Evolutionary conservation across 2,329 filamentous ascomycete genomes (phyloP).

Genomic region (Colletotrichum neosansevieriae): DNA sequence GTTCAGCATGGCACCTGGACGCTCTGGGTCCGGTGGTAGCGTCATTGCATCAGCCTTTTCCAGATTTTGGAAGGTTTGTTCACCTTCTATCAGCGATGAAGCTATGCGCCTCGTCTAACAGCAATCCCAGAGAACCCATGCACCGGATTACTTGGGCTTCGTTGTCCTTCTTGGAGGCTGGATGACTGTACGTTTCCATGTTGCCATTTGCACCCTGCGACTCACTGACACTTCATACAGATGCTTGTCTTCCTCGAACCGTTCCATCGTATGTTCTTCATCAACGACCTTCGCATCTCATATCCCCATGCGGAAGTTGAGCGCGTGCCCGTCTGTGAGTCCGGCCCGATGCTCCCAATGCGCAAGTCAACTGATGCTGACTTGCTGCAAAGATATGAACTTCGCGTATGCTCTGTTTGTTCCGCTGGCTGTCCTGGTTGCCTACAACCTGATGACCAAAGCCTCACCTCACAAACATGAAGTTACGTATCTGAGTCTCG

Average conservation of each 20-base stretch:
- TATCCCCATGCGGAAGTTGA: conserved; percentile 89
- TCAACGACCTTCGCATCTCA: conserved; percentile 86
- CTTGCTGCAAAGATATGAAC: conserved; percentile 68
- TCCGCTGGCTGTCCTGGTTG: conserved; percentile 74
- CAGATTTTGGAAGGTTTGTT: conserved; percentile 61
- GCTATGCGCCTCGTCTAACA: conserved; percentile 25
- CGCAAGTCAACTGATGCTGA: neutral
- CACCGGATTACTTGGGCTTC: conserved; percentile 88
- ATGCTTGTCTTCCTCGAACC: conserved; percentile 79
- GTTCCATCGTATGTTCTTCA: conserved; percentile 94
- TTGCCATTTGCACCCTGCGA: conserved; percentile 41
- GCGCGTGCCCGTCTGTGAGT: conserved; percentile 81
- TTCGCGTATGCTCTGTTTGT: conserved; percentile 82
- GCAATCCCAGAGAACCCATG: conserved; percentile 77
- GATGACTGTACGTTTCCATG: conserved; percentile 62
- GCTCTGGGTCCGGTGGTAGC: conserved; percentile 37
- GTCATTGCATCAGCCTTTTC: conserved; percentile 50
- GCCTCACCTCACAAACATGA: conserved; percentile 84
- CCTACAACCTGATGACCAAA: conserved; percentile 72
- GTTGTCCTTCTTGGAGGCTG: conserved; percentile 76
- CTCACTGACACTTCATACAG: conserved; percentile 53
- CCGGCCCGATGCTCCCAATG: neutral
- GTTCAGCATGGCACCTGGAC: conserved; percentile 54
- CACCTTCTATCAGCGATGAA: too few relatives aligned
- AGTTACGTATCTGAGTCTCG: conserved; percentile 84